phyloP scores from a whole-genome alignment of 108 stramenopile species.

The Halocafeteria seosinensis region DNA sequence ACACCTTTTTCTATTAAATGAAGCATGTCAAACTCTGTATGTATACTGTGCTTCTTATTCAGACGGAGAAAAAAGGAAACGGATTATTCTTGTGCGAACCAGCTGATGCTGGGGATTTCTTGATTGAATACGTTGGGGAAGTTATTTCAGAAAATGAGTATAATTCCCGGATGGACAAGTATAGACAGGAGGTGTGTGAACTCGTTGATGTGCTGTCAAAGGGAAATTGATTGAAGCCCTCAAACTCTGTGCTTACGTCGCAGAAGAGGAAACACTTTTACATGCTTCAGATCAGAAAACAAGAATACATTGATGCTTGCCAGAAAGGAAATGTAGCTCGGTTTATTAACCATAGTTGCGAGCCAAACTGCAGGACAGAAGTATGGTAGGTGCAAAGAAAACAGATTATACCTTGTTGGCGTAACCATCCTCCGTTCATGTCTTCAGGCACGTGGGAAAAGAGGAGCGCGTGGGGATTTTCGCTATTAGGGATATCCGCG shows the following conservation, averaged over 20 bases:
- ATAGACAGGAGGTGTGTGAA: not conserved
- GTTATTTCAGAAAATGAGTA: conserved; percentile 38
- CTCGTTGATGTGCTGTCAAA: too few relatives aligned
- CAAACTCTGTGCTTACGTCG: not conserved
- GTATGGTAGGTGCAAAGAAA: too few relatives aligned
- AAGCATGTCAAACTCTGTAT: too few relatives aligned
- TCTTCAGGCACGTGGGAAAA: too few relatives aligned
- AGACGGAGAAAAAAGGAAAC: conserved; percentile 37
- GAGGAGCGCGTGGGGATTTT: conserved; percentile 60
- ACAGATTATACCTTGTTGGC: too few relatives aligned
- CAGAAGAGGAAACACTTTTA: conserved; percentile 33
- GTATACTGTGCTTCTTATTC: not conserved
- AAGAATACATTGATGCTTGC: conserved; percentile 78
- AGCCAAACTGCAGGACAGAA: conserved; percentile 76
- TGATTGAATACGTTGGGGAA: conserved; percentile 58
- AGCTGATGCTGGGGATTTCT: conserved; percentile 39
- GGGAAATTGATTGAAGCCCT: too few relatives aligned
- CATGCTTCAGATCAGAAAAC: conserved; percentile 71
- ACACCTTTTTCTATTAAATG: too few relatives aligned
- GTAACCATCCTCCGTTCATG: too few relatives aligned
- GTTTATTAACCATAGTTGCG: conserved; percentile 90
- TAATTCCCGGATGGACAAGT: not conserved
- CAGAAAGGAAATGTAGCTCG: conserved; percentile 66
- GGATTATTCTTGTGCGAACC: conserved; percentile 44
- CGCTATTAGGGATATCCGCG: conserved; percentile 52